A percentile compares a stretch with the other conserved stretches of the same genome.
phyloP scores from a whole-genome alignment of 192 early-diverging fungal genomes.

The Backusella westeae region DNA sequence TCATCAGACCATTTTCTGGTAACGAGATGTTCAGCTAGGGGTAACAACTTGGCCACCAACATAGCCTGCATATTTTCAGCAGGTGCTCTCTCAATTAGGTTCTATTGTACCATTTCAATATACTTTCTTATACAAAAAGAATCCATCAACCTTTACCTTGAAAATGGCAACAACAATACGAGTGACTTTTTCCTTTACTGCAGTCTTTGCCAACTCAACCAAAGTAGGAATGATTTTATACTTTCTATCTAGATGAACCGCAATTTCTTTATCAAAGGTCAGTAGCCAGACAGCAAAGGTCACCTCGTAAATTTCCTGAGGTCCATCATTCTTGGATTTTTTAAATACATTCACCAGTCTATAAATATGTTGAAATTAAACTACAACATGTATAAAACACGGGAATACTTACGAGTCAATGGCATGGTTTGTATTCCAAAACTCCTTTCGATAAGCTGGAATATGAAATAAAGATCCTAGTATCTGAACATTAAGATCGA shows the following conservation, averaged over 20 bases:
- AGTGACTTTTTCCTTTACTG: conserved; percentile 97
- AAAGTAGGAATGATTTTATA: conserved; percentile 81
- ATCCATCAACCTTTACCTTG: conserved; percentile 41
- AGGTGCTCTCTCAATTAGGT: conserved; percentile 74
- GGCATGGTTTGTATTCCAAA: conserved; percentile 58
- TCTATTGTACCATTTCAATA: conserved; percentile 41
- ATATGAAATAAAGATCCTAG: conserved; percentile 70
- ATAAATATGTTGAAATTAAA: neutral
- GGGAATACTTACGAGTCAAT: conserved; percentile 46
- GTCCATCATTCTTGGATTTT: conserved; percentile 44
- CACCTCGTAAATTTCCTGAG: conserved; percentile 94
- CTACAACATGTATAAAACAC: conserved; percentile 26
- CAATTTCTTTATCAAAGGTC: conserved; percentile 71
- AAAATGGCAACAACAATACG: conserved; percentile 86
- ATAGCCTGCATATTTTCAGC: conserved; percentile 78
- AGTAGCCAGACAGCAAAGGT: conserved; percentile 91
- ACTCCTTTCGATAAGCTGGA: conserved; percentile 48
- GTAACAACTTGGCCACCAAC: conserved; percentile 78
- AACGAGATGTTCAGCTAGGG: conserved; percentile 66
- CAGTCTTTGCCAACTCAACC: conserved; percentile 86
- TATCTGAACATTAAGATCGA: conserved; percentile 83
- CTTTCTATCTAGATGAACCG: conserved; percentile 67
- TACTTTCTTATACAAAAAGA: neutral
- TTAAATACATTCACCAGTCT: conserved; percentile 70
- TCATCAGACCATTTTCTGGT: conserved; percentile 88